Percentiles rank a stretch among this genome's conserved stretches.
Conservation (phyloP, 306 rosid species). For the Dalbergia oliveri region DNA sequence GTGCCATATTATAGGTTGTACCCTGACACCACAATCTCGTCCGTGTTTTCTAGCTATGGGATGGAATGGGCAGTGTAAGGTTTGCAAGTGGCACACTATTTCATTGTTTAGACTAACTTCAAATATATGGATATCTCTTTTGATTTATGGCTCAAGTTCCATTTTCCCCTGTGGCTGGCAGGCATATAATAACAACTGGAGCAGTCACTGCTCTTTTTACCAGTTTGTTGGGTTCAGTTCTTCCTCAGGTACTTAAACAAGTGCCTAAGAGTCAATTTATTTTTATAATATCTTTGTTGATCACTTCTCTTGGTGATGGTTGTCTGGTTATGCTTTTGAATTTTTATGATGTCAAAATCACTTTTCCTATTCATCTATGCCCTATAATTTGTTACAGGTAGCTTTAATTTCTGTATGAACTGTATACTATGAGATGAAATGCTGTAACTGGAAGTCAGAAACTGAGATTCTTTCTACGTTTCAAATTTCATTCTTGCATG, state of each 20-base stretch:
- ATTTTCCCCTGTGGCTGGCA: constrained; percentile 41
- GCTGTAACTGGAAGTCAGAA: constrained; percentile 11
- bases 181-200: constrained; percentile 78
- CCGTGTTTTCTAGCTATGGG: constrained; percentile 68
- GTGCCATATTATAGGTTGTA: constrained; percentile 72
- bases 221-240: constrained; percentile 84
- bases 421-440: background rate
- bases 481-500: constrained; percentile 14
- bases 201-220: constrained; percentile 85
- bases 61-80: constrained; percentile 86
- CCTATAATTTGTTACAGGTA: constrained; percentile 4
- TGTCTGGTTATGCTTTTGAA: constrained; percentile 20
- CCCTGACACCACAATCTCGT: constrained; percentile 79
- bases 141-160: constrained; percentile 25
- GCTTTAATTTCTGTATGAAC: background rate
- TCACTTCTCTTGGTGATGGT: constrained; percentile 32
- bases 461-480: constrained; percentile 7
- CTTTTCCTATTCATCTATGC: background rate
- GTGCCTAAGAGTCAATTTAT: constrained; percentile 20
- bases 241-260: constrained; percentile 74
- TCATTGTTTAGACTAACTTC: constrained; percentile 25
- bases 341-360: constrained; percentile 6
- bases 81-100: constrained; percentile 40
- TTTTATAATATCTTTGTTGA: constrained; percentile 24
- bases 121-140: background rate